A percentile compares a stretch with the other conserved stretches of the same genome.
phyloP scores from a whole-genome alignment of 768 basidiomycete species.

The Boletus patriciae region DNA sequence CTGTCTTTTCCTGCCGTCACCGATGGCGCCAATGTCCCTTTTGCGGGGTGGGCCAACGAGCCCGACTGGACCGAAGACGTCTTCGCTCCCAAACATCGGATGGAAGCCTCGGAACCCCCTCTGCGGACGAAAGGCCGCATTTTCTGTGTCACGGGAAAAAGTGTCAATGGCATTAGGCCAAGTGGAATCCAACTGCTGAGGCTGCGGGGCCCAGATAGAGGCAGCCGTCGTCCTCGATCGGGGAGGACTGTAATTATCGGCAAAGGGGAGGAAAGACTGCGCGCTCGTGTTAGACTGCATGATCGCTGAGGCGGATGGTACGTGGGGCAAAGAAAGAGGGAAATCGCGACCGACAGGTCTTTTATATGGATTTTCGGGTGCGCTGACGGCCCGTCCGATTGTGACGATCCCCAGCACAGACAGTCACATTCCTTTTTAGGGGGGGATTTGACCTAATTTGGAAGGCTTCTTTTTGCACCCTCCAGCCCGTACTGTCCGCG shows the following conservation, averaged over 20 bases:
- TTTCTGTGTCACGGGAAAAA: slow-evolving; percentile 54
- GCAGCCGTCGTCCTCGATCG: slow-evolving; percentile 43
- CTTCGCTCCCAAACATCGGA: slow-evolving; percentile 44
- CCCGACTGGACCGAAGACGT: slow-evolving; percentile 63
- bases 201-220: slow-evolving; percentile 85
- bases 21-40: slow-evolving; percentile 67
- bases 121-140: slow-evolving; percentile 35
- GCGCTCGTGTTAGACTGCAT: slow-evolving; percentile 30
- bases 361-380: slow-evolving; percentile 38
- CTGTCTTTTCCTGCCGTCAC: slow-evolving; percentile 71
- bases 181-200: slow-evolving; percentile 60
- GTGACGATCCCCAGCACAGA: slow-evolving; percentile 33
- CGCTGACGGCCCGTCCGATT: slow-evolving; percentile 20
- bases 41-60: slow-evolving; percentile 40
- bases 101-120: slow-evolving; percentile 21
- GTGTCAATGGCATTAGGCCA: slow-evolving; percentile 71
- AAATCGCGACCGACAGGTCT: slow-evolving; percentile 18
- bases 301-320: slow-evolving; percentile 37
- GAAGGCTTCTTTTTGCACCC: slow-evolving; percentile 34
- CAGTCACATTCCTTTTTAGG: slow-evolving; percentile 35
- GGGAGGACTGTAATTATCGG: slow-evolving; percentile 43
- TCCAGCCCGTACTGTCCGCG: slow-evolving; percentile 20
- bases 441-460: slow-evolving; percentile 29
- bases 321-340: slow-evolving; percentile 43
- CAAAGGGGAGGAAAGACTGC: slow-evolving; percentile 35